Evolutionary conservation across 805 yeast genomes (phyloP), one percentile per base, ranked within the genome.

Genomic region (Starmerella stellata): DNA sequence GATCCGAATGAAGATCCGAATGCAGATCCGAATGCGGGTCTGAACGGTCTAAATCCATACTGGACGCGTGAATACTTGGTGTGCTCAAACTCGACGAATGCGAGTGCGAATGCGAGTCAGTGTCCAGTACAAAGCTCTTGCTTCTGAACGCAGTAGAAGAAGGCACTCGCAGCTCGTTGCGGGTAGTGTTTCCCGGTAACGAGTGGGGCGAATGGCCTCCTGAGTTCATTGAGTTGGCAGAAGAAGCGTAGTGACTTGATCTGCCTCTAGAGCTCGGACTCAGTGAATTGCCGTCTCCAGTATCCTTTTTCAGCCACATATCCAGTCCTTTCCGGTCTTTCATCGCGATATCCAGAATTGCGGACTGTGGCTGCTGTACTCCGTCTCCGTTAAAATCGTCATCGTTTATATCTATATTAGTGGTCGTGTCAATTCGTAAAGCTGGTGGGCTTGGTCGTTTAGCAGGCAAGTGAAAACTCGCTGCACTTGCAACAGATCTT

Each of bases 271-370:
- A 11, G n/a, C 29, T 25, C 14, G 32, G 8, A 8, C 19, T 5
- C 16, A 8, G 32, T 15, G 32, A 29, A 13, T 7, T 5, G 16
- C 16, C 32, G 16, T 29, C 32, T 7, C 15, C 7, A 5, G 32
- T 15, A 11, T 28, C 25, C 28, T 15, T 34, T 30, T 4, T 20
- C 2, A 46, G 42, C 50, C 50, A 46, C 18, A 29, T 34, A 13
- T 34, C 37, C 19, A 45, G 38, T 2, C 9, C 29, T 17, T 34
- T 20, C 19, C 29, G 31, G 23, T 36, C 34, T 3, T 20, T 29
- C 19, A 29, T 27, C 3, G 46, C 47, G 8, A 46, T 29, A 15
- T 38, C 49, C 14, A 46, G 33, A 27, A 46, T 46, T 1, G 50
- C 50, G 1, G 48, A 39, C 19, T 38, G 28, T 5, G 49, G 49